phyloP scores from a whole-genome alignment of 2,329 filamentous ascomycete genomes.

The Stachybotrys elegans region DNA sequence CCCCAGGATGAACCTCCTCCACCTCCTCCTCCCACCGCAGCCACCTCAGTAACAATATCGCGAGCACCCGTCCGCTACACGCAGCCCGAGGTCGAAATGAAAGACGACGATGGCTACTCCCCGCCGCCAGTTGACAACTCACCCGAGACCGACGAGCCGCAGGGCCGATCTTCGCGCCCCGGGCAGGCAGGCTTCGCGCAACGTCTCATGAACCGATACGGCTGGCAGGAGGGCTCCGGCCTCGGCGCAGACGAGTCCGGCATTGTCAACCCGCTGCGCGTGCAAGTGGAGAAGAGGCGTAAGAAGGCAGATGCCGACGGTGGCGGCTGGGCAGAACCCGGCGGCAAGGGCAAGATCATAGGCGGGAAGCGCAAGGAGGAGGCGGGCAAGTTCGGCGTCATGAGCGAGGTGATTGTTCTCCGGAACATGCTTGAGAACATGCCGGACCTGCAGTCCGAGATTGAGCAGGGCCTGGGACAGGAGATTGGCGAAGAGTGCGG shows the following conservation, averaged over 20 bases:
- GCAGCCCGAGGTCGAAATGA: constrained; percentile 23
- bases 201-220: constrained; percentile 87
- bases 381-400: constrained; percentile 56
- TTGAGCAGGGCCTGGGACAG: constrained; percentile 72
- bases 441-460: constrained; percentile 69
- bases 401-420: constrained; percentile 79
- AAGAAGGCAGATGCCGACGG: constrained; percentile 74
- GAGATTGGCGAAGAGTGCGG: constrained; percentile 94
- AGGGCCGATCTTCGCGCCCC: constrained; percentile 57
- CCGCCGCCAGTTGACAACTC: constrained; percentile 33
- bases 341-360: constrained; percentile 71
- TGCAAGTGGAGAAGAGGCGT: constrained; percentile 81
- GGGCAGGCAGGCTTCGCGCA: constrained; percentile 82
- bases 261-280: constrained; percentile 77
- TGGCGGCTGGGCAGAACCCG: constrained; percentile 68
- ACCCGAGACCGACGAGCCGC: constrained; percentile 33
- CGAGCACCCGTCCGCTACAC: constrained; percentile 72
- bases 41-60: constrained; percentile 60
- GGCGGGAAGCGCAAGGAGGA: constrained; percentile 59
- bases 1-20: constrained; percentile 10
- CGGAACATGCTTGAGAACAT: constrained; percentile 83
- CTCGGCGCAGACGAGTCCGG: constrained; percentile 78
- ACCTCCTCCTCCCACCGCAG: constrained; percentile 31
- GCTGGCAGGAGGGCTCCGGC: constrained; percentile 84
- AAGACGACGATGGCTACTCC: constrained; percentile 37